Conservation (phyloP, 2,329 filamentous ascomycete genomes). For the Colletotrichum sidae region DNA sequence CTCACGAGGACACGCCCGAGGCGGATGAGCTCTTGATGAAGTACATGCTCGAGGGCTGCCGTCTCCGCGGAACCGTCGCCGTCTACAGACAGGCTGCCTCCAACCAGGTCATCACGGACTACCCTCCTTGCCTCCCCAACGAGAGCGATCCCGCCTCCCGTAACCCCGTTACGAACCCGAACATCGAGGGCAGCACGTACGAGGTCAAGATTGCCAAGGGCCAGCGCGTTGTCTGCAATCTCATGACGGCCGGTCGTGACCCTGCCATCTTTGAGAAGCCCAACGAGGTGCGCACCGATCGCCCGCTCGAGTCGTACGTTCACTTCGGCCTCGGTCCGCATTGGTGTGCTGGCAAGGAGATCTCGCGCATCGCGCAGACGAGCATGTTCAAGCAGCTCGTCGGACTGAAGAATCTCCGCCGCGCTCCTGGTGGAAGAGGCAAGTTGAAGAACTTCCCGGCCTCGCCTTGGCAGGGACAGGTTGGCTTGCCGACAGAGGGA, state of each 20-base stretch:
- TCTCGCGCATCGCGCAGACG: conserved; percentile 44
- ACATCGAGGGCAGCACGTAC: conserved; percentile 31
- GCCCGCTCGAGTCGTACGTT: conserved; percentile 62
- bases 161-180: conserved; percentile 37
- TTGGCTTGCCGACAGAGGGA: conserved; percentile 25
- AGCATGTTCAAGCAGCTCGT: conserved; percentile 42
- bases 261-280: conserved; percentile 62
- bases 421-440: conserved; percentile 41
- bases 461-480: conserved; percentile 39
- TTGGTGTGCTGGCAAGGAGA: conserved; percentile 51
- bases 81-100: conserved; percentile 58
- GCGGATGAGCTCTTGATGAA: conserved; percentile 58
- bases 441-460: conserved; percentile 41
- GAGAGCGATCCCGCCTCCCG: conserved; percentile 37
- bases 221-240: conserved; percentile 63
- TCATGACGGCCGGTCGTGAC: conserved; percentile 61
- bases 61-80: conserved; percentile 64
- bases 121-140: conserved; percentile 39
- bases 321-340: conserved; percentile 64
- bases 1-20: conserved; percentile 59
- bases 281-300: conserved; percentile 60
- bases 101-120: conserved; percentile 43
- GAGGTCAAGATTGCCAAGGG: conserved; percentile 46
- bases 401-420: conserved; percentile 40
- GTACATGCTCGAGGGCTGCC: conserved; percentile 63